phyloP scores from a whole-genome alignment of 2,329 filamentous ascomycete genomes.

The Calonectria henricotiae region DNA sequence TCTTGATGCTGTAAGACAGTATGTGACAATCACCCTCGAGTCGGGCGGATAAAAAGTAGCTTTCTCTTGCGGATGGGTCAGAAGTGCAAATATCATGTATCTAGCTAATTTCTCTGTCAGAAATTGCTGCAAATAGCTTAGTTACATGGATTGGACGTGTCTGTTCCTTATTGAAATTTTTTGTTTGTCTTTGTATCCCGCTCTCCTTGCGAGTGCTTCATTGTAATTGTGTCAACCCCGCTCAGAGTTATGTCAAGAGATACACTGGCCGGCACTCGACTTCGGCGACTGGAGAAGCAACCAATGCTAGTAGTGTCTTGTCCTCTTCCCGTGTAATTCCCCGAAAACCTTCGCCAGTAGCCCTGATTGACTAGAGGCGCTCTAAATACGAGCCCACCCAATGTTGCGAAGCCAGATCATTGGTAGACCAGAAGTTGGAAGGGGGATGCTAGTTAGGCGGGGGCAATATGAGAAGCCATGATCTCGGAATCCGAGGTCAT shows the following conservation, averaged over 20 bases:
- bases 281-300: not conserved
- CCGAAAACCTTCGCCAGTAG: not conserved
- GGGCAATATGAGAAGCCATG: slow-evolving; percentile 28
- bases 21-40: not conserved
- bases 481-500: slow-evolving; percentile 43
- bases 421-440: slow-evolving; percentile 42
- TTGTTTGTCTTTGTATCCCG: slow-evolving; percentile 7
- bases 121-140: slow-evolving; percentile 1
- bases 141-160: slow-evolving; percentile 15
- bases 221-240: slow-evolving; percentile 36
- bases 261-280: slow-evolving; percentile 8
- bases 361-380: not conserved
- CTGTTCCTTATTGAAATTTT: slow-evolving; percentile 15
- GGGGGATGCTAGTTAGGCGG: slow-evolving; percentile 27
- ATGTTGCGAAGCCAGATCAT: slow-evolving; percentile 26
- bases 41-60: slow-evolving; percentile 24
- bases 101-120: not conserved
- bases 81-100: slow-evolving; percentile 20
- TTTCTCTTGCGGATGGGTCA: slow-evolving; percentile 26
- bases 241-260: slow-evolving; percentile 35
- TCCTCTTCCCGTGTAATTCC: not conserved
- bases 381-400: slow-evolving; percentile 35
- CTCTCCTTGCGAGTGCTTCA: not conserved
- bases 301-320: not conserved
- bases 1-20: slow-evolving; percentile 41